phyloP scores from a whole-genome alignment of 371 early-diverging fungal species.

The Rhizopus microsporus region DNA sequence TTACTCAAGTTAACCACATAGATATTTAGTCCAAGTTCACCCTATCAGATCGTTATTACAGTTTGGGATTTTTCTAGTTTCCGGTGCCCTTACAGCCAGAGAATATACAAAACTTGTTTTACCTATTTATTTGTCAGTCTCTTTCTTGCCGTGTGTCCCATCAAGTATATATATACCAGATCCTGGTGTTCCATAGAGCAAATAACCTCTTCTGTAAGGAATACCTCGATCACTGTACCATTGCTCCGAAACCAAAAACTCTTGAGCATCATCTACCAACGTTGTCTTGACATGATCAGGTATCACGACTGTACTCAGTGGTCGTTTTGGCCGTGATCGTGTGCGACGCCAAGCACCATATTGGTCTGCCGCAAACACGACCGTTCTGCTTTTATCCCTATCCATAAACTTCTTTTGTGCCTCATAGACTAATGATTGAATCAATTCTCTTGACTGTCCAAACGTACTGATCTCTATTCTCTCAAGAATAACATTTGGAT shows the following conservation, averaged over 20 bases:
- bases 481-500: slow-evolving; percentile 46
- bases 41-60: slow-evolving; percentile 29
- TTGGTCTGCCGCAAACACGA: slow-evolving; percentile 68
- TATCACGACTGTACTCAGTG: slow-evolving; percentile 67
- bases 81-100: slow-evolving; percentile 61
- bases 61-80: not conserved
- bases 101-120: slow-evolving; percentile 96
- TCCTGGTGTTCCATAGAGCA: slow-evolving; percentile 71
- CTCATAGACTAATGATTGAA: slow-evolving; percentile 58
- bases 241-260: slow-evolving; percentile 73
- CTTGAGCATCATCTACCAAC: slow-evolving; percentile 77
- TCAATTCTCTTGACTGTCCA: slow-evolving; percentile 52
- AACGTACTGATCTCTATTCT: slow-evolving; percentile 63
- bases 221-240: slow-evolving; percentile 93
- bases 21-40: slow-evolving; percentile 90
- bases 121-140: slow-evolving; percentile 57
- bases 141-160: not conserved
- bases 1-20: slow-evolving; percentile 90
- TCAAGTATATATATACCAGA: slow-evolving; percentile 47
- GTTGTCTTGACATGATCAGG: slow-evolving; percentile 56
- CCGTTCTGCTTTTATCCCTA: slow-evolving; percentile 61
- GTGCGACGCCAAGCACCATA: slow-evolving; percentile 68
- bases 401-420: slow-evolving; percentile 58
- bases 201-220: slow-evolving; percentile 88
- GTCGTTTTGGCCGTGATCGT: slow-evolving; percentile 56